Conservation (phyloP, 192 early-diverging fungal genomes). For the Podila clonocystis region DNA sequence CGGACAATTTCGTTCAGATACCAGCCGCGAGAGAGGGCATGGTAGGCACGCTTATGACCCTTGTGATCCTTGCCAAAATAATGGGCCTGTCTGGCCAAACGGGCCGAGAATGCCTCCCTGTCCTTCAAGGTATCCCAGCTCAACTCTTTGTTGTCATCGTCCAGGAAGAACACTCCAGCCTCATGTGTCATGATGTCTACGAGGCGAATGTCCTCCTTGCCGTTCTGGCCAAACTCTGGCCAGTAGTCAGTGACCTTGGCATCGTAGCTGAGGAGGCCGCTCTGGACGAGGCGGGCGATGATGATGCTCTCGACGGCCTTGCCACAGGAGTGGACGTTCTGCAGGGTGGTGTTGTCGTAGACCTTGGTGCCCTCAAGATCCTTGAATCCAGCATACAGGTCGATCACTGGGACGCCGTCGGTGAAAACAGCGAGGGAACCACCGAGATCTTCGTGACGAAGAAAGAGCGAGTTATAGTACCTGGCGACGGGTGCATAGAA, state of each 20-base stretch:
- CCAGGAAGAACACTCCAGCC: constrained; percentile 71
- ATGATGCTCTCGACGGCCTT: constrained; percentile 72
- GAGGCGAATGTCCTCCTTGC: constrained; percentile 76
- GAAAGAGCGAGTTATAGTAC: constrained; percentile 16
- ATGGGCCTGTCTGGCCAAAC: constrained; percentile 69
- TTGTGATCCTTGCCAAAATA: constrained; percentile 56
- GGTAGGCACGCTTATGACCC: constrained; percentile 65
- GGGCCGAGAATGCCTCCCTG: constrained; percentile 58
- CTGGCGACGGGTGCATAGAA: constrained; percentile 16
- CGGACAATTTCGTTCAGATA: constrained; percentile 78
- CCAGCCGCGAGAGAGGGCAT: constrained; percentile 75
- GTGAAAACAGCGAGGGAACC: constrained; percentile 57
- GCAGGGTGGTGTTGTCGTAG: constrained; percentile 67
- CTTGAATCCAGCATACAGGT: constrained; percentile 71
- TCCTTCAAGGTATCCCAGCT: constrained; percentile 56
- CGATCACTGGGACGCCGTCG: constrained; percentile 63
- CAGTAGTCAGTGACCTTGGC: constrained; percentile 66
- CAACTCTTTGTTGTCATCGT: constrained; percentile 50
- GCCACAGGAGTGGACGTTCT: constrained; percentile 71
- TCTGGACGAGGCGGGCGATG: constrained; percentile 66
- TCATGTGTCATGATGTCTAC: constrained; percentile 68
- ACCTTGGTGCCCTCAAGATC: constrained; percentile 23
- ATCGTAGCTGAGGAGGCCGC: constrained; percentile 61
- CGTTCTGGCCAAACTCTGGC: constrained; percentile 79
- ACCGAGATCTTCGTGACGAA: constrained; percentile 61